Evolutionary conservation across 345 rosid genomes (phyloP).

Genomic region (Pugionium cornutum): DNA sequence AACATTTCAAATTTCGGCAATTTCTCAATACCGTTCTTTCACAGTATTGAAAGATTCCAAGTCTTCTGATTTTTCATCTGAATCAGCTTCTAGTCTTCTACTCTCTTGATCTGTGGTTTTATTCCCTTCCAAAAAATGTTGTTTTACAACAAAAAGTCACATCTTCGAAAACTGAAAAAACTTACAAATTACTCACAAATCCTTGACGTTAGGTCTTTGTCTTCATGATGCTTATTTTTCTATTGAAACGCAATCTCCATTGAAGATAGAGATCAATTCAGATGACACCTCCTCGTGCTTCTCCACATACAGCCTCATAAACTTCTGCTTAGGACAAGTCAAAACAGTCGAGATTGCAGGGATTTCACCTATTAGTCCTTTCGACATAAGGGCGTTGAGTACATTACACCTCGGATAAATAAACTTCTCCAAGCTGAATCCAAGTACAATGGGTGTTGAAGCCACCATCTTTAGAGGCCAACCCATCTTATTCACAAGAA

Average conservation of each 20-base stretch:
- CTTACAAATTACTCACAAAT: background rate
- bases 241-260: background rate
- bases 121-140: background rate
- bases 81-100: background rate
- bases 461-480: constrained; percentile 33
- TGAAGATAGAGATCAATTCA: constrained; percentile 29
- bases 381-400: constrained; percentile 30
- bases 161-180: constrained; percentile 14
- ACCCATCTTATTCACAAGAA: constrained; percentile 49
- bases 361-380: constrained; percentile 27
- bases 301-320: constrained; percentile 22
- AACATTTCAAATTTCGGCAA: too few species aligned
- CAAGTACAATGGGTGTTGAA: constrained; percentile 23
- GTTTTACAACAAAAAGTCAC: constrained; percentile 5
- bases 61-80: background rate
- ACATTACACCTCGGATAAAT: constrained; percentile 43
- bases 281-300: constrained; percentile 10
- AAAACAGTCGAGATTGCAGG: constrained; percentile 30
- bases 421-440: constrained; percentile 43
- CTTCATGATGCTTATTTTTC: constrained; percentile 10
- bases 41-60: background rate
- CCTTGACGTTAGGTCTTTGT: background rate
- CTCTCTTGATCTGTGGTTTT: background rate
- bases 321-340: constrained; percentile 24
- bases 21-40: background rate